phyloP scores from a whole-genome alignment of 768 basidiomycete genomes.

The Jaapia argillacea region DNA sequence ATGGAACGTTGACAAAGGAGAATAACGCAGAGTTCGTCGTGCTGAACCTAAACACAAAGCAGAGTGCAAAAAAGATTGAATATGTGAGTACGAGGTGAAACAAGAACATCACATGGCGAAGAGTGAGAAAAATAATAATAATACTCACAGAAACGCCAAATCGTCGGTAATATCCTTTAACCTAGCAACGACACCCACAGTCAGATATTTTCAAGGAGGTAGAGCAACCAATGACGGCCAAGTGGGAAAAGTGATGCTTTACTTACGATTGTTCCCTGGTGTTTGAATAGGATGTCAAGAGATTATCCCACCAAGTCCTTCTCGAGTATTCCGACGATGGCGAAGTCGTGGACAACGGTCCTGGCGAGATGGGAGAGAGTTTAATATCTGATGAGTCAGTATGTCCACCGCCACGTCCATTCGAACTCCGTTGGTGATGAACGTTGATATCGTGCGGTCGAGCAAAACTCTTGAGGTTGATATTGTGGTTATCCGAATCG shows the following conservation, averaged over 20 bases:
- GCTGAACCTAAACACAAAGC: constrained; percentile 42
- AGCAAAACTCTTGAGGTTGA: not conserved
- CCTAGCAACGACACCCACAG: constrained; percentile 24
- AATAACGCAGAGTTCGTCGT: constrained; percentile 60
- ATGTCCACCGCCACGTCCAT: too few relatives aligned
- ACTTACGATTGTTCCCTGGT: constrained; percentile 34
- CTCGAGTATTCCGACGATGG: constrained; percentile 22
- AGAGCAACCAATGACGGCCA: not conserved
- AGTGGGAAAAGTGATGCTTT: not conserved
- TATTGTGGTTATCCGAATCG: too few relatives aligned
- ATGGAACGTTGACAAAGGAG: constrained; percentile 53
- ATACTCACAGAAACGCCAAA: constrained; percentile 39
- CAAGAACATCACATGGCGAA: constrained; percentile 5
- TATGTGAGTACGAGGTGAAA: too few relatives aligned
- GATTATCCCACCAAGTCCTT: constrained; percentile 37
- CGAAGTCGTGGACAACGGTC: constrained; percentile 12
- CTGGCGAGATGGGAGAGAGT: too few relatives aligned
- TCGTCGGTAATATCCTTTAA: constrained; percentile 40
- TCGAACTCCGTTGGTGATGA: too few relatives aligned
- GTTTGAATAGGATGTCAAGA: constrained; percentile 32
- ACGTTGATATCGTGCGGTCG: constrained; percentile 9
- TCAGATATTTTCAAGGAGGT: too few relatives aligned
- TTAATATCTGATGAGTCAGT: too few relatives aligned
- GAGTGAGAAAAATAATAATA: not conserved
- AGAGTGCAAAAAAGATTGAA: too few relatives aligned